Evolutionary conservation across 139 green algal genomes (phyloP), one percentile per base, ranked within the genome.

Genomic region (Nannochloris sp.): DNA sequence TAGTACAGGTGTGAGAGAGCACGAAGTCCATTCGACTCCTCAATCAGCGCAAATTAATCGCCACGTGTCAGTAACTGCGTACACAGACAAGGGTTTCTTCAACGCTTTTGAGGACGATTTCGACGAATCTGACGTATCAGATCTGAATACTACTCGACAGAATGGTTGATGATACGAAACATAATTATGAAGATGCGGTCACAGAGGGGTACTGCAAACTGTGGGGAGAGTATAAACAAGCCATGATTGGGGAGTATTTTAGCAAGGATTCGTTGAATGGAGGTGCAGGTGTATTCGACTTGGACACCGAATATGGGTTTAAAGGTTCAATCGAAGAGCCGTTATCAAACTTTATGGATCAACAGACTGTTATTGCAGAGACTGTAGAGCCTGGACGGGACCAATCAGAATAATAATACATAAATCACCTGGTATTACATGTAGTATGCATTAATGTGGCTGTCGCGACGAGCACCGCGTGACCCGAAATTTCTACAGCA

Each of bases 281-380:
- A 9, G 34, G 34, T 11, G 34, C 8, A 11, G 9, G 34, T 40
- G 14, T 40, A 40, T 40, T 40, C 34, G 34, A 40, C 34, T 40
- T 40, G 34, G 34, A 40, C 34, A 40, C 34, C 34, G 8, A 40
- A 40, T 53, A 2, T 24, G 46, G 46, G 46, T 53, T 53, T 53
- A 53, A 53, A 53, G 46, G 46, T 53, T 53, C 46, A 53, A 21
- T 25, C n/a, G n/a, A 19, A 7, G 46, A 53, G 18, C 46, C 46
- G 16, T 19, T 53, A 21, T 25, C 16, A 25, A 21, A 5, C 19
- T 58, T 19, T 51, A 55, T 68, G 50, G 31, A 46, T 18, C 23
- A n/a, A 64, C 37, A 67, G 23, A 15, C 15, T 63, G 64, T 31
- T 19, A 40, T 40, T 40, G 34, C 34, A 40, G 46, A 25, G n/a